phyloP scores from a whole-genome alignment of 2,329 filamentous ascomycete species.

The Meredithiella fracta region DNA sequence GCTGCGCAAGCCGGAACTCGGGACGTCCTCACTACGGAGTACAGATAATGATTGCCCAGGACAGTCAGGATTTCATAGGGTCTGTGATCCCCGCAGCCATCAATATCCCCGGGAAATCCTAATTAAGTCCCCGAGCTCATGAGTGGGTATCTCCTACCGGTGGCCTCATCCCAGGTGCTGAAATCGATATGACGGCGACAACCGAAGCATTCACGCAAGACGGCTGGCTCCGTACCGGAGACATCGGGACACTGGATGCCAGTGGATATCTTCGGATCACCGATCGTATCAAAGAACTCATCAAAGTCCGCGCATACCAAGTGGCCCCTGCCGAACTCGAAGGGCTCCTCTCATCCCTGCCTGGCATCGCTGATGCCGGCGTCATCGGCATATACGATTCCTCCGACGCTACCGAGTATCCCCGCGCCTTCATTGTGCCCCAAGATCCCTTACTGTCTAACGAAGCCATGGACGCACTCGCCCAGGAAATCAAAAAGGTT shows the following conservation, averaged over 20 bases:
- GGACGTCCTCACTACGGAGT: slow-evolving; percentile 49
- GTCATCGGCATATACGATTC: slow-evolving; percentile 43
- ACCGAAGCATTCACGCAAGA: slow-evolving; percentile 29
- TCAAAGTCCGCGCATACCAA: slow-evolving; percentile 45
- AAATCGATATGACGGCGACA: slow-evolving; percentile 24
- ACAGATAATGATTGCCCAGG: slow-evolving; percentile 46
- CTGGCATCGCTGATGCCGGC: slow-evolving; percentile 43
- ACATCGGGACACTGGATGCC: slow-evolving; percentile 44
- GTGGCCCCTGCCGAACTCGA: slow-evolving; percentile 39
- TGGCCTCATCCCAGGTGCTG: slow-evolving; percentile 18
- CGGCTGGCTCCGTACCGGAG: slow-evolving; percentile 56
- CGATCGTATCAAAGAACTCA: slow-evolving; percentile 54
- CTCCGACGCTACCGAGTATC: slow-evolving; percentile 43
- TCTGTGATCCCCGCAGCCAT: slow-evolving; percentile 17
- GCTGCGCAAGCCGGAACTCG: slow-evolving; percentile 37
- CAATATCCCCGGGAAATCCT: slow-evolving; percentile 47
- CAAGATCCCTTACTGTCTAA: slow-evolving; percentile 20
- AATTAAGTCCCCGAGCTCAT: slow-evolving; percentile 48
- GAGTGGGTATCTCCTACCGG: slow-evolving; percentile 51
- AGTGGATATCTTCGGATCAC: slow-evolving; percentile 46
- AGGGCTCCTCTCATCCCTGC: slow-evolving; percentile 23
- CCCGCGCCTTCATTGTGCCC: slow-evolving; percentile 44
- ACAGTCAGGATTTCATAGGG: slow-evolving; percentile 20
- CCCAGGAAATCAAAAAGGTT: slow-evolving; percentile 37
- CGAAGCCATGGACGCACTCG: slow-evolving; percentile 25